phyloP scores from a whole-genome alignment of 106 monocot species.

The Triglochin maritima region DNA sequence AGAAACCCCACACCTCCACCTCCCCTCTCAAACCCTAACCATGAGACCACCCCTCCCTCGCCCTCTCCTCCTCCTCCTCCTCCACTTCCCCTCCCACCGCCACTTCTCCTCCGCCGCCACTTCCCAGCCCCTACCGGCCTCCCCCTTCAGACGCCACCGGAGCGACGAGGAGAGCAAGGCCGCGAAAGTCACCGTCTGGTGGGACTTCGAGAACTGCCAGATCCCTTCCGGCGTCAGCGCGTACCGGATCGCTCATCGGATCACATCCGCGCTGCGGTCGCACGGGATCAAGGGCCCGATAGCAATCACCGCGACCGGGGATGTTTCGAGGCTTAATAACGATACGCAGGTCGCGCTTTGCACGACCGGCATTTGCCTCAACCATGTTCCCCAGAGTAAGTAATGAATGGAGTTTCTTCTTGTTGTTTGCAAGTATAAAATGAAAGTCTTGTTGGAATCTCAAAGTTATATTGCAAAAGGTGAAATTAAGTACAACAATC shows the following conservation, averaged over 20 bases:
- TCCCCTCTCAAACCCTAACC: background rate
- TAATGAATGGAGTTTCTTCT: background rate
- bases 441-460: too few relatives aligned
- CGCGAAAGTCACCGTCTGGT: constrained; percentile 79
- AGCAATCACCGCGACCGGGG: constrained; percentile 80
- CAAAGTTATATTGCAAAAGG: too few relatives aligned
- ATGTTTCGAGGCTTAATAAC: constrained; percentile 45
- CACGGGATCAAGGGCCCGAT: constrained; percentile 71
- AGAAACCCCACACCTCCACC: background rate
- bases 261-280: constrained; percentile 56
- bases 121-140: background rate
- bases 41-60: constrained; percentile 2
- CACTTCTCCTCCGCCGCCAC: constrained; percentile 2
- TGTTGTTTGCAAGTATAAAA: too few relatives aligned
- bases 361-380: constrained; percentile 66
- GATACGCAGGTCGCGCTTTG: constrained; percentile 62
- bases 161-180: constrained; percentile 35
- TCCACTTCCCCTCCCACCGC: background rate
- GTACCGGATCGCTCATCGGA: constrained; percentile 42
- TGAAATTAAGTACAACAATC: too few relatives aligned
- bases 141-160: constrained; percentile 5
- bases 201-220: constrained; percentile 94
- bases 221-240: constrained; percentile 58
- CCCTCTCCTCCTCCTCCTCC: background rate
- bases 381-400: constrained; percentile 37